Evolutionary conservation across 1,284 basidiomycete genomes (phyloP), one percentile per base, ranked within the genome.

Genomic region (Cryptococcus neoformans): DNA sequence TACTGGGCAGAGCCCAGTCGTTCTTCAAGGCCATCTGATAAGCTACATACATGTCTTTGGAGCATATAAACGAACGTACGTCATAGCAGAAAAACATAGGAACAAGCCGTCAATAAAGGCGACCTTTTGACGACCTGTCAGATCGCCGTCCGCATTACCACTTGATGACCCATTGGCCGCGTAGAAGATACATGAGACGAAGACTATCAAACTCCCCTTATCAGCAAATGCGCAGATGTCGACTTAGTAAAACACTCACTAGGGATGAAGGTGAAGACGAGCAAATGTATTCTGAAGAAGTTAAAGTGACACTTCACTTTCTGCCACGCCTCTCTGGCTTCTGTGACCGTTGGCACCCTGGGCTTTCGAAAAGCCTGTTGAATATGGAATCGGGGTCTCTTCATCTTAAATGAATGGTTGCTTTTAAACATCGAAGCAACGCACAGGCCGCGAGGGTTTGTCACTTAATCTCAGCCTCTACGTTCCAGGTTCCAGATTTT

Each of bases 201-300:
- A 49, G 38, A 74, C 59, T 61, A 44, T 34, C 21, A 34, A 9
- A 35, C 21, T 4, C 28, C 38, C 39, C 16, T 17, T n/a, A 39
- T 21, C 28, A n/a, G 28, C n/a, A n/a, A 16, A 46, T 14, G 8
- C 50, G 21, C 21, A 21, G 21, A 21, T 14, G 21, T 37, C 7
- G 9, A 12, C 7, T 21, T 28, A 17, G n/a, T 21, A 8, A 6
- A 2, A 9, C 12, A 55, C 56, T 55, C 35, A 61, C 59, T 52
- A 1, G 72, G 72, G 1, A 60, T 59, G 28, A 72, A 56, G 11
- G 67, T 70, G 61, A 74, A 74, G 36, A 67, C 53, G 9, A 67
- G 40, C 0, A 74, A 56, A 53, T 74, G 72, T 34, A 69, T 62
- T 12, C 72, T 62, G 55, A 72, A 74, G 55, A 70, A 74, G 52